These are phyloP conservation scores for Psilocybe cyanescens DNA, from an alignment of 768 basidiomycete genomes.

Conservation along the genomic window DNA sequence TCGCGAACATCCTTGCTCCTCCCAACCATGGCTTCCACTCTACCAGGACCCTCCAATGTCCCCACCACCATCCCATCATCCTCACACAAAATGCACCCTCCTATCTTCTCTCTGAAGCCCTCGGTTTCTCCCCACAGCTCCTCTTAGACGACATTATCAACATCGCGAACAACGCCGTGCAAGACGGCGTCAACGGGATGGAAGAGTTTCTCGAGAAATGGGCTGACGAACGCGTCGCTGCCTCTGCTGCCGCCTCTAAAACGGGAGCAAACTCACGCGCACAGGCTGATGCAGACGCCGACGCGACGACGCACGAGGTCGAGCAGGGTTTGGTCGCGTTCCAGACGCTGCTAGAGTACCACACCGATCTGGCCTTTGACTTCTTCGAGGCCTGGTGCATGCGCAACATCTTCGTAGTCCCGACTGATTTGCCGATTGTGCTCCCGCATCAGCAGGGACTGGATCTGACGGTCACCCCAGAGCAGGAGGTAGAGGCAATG, in stretches of 20 bases:
- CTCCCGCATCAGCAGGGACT: constrained; percentile 77
- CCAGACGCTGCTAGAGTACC: constrained; percentile 86
- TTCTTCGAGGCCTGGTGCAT: constrained; percentile 91
- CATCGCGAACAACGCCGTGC: constrained; percentile 78
- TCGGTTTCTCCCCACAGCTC: constrained; percentile 84
- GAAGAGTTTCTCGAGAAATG: constrained; percentile 77
- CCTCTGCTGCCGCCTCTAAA: constrained; percentile 17
- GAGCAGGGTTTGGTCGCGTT: constrained; percentile 85
- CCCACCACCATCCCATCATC: not conserved
- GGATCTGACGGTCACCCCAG: constrained; percentile 63
- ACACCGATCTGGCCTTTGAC: constrained; percentile 90
- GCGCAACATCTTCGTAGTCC: constrained; percentile 84
- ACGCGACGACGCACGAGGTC: constrained; percentile 69
- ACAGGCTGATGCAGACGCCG: constrained; percentile 36
- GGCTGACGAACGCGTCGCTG: constrained; percentile 62
- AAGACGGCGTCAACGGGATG: constrained; percentile 78
- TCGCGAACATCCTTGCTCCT: not conserved
- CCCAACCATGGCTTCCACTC: not conserved
- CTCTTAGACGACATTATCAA: constrained; percentile 89
- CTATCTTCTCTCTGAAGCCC: constrained; percentile 68
- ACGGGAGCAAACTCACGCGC: not conserved
- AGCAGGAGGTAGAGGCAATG: constrained; percentile 62
- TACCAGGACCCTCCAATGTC: not conserved
- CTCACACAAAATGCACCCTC: constrained; percentile 24
- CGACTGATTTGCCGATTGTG: constrained; percentile 69